These are phyloP conservation scores for Teunomyces aglyptinius DNA, from an alignment of 805 yeast genomes.

Conservation along the genomic window DNA sequence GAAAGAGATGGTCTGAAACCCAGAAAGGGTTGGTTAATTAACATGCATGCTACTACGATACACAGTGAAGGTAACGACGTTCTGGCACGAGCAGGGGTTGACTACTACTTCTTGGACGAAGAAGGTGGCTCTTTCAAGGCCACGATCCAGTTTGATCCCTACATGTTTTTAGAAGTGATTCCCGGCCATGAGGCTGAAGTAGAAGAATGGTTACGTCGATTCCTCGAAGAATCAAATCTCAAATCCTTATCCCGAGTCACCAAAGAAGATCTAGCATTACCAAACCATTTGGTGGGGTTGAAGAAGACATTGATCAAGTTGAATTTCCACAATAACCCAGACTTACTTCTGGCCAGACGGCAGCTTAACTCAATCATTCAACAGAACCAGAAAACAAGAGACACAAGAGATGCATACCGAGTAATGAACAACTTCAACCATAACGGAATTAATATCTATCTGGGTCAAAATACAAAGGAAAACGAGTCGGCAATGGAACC, in stretches of 20 bases:
- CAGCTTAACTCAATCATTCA: slow-evolving; percentile 65
- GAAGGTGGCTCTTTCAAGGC: slow-evolving; percentile 96
- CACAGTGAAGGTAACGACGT: slow-evolving; percentile 54
- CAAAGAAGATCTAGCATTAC: slow-evolving; percentile 78
- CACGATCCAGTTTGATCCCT: slow-evolving; percentile 81
- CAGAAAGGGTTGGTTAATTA: slow-evolving; percentile 85
- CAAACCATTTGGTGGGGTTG: slow-evolving; percentile 84
- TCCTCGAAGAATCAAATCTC: slow-evolving; percentile 56
- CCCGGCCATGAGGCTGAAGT: slow-evolving; percentile 67
- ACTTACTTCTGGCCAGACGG: slow-evolving; percentile 73
- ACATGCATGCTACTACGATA: slow-evolving; percentile 85
- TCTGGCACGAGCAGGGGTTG: slow-evolving; percentile 82
- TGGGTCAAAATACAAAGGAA: neutral
- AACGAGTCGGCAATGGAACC: slow-evolving; percentile 44
- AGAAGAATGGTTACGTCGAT: slow-evolving; percentile 76
- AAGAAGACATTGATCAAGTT: slow-evolving; percentile 63
- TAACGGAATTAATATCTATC: slow-evolving; percentile 10
- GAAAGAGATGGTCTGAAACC: slow-evolving; percentile 48
- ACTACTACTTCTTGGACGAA: slow-evolving; percentile 89
- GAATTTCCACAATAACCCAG: slow-evolving; percentile 70
- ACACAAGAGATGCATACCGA: slow-evolving; percentile 65
- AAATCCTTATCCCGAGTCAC: slow-evolving; percentile 53
- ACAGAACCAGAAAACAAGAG: slow-evolving; percentile 60
- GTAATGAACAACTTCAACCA: slow-evolving; percentile 45
- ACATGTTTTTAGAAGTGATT: slow-evolving; percentile 70